phyloP scores from a whole-genome alignment of 2,329 filamentous ascomycete genomes.

The Diplodia seriata region DNA sequence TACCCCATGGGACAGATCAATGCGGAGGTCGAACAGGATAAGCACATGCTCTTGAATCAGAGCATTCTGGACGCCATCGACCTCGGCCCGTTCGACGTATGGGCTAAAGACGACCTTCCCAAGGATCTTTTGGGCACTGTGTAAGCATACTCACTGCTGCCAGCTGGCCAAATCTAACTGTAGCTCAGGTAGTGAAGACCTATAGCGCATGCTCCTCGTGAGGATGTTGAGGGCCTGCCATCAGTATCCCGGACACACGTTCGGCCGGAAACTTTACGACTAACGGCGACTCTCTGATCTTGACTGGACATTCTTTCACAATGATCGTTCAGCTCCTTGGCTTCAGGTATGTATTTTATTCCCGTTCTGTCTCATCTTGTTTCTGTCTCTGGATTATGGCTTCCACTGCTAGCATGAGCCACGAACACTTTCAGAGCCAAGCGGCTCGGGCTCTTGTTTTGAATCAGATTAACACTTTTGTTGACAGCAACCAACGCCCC shows the following conservation, averaged over 20 bases:
- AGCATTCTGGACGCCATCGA: constrained; percentile 34
- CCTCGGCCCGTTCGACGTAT: constrained; percentile 24
- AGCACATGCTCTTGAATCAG: constrained; percentile 32
- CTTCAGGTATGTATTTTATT: neutral
- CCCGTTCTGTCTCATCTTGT: neutral
- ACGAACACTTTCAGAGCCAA: neutral
- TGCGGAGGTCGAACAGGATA: constrained; percentile 30
- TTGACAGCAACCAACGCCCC: constrained; percentile 10
- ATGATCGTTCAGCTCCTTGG: neutral
- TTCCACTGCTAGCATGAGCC: neutral
- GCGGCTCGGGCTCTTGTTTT: too few species aligned
- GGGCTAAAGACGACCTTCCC: constrained; percentile 13
- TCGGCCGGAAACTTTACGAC: neutral
- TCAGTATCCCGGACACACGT: neutral
- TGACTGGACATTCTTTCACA: neutral
- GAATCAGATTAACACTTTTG: neutral
- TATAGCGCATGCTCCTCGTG: neutral
- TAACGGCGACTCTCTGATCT: neutral
- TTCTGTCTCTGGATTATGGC: neutral
- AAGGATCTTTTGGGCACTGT: neutral
- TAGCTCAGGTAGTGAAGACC: neutral
- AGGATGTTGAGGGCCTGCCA: neutral
- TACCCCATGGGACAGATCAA: constrained; percentile 46
- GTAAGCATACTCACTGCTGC: neutral
- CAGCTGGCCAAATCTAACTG: neutral